Evolutionary conservation across 306 rosid genomes (phyloP).

Genomic region (Trifolium fragiferum): DNA sequence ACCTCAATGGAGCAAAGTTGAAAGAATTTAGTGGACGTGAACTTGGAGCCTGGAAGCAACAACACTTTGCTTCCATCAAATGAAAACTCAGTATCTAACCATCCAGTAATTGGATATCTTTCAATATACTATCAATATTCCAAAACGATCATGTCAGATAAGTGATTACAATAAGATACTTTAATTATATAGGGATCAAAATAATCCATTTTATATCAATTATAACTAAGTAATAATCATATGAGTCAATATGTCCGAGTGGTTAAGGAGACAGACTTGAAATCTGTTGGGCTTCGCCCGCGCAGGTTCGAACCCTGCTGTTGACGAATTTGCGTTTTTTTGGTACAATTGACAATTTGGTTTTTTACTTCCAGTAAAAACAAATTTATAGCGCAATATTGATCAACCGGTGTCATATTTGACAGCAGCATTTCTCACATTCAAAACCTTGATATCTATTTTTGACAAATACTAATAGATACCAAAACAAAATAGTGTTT

Average conservation of each 20-base stretch:
- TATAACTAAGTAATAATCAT: too few relatives aligned
- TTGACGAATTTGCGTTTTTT: background rate
- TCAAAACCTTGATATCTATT: too few relatives aligned
- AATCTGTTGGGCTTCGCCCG: background rate
- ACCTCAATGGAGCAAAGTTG: slow-evolving; percentile 67
- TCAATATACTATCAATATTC: slow-evolving; percentile 37
- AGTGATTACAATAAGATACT: too few relatives aligned
- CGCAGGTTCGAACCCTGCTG: slow-evolving; percentile 3
- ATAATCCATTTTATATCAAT: too few relatives aligned
- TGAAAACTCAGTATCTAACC: slow-evolving; percentile 51
- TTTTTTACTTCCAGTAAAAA: too few relatives aligned
- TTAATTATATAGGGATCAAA: too few relatives aligned
- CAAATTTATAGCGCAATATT: too few relatives aligned
- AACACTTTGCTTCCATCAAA: slow-evolving; percentile 41
- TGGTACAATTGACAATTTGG: too few relatives aligned
- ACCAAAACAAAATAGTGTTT: too few relatives aligned
- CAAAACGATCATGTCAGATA: background rate
- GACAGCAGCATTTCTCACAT: too few relatives aligned
- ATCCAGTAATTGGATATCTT: slow-evolving; percentile 29
- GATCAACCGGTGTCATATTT: too few relatives aligned
- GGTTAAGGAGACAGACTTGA: slow-evolving; percentile 1
- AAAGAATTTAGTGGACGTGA: slow-evolving; percentile 44
- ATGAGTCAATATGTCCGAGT: background rate
- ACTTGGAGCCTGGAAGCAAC: slow-evolving; percentile 48
- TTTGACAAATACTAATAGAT: too few relatives aligned